Conservation (phyloP, 2,329 filamentous ascomycete species). For the Rhynchosporium secalis region DNA sequence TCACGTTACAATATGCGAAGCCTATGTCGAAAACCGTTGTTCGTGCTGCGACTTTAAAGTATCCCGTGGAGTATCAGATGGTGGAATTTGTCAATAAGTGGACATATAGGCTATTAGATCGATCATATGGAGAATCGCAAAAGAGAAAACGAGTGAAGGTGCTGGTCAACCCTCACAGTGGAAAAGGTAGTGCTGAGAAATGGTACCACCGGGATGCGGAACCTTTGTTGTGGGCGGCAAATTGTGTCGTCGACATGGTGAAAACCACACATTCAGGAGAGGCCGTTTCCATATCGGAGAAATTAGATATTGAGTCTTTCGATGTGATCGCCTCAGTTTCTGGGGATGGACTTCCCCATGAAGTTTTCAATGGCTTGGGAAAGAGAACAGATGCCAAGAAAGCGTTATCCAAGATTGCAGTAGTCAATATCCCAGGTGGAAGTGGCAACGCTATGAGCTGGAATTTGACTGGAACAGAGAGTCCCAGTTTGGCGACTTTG, state of each 20-base stretch:
- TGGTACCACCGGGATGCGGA: conserved; percentile 74
- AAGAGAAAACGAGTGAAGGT: conserved; percentile 79
- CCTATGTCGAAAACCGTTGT: conserved; percentile 59
- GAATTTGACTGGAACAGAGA: conserved; percentile 82
- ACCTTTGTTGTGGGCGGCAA: conserved; percentile 80
- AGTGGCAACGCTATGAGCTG: conserved; percentile 92
- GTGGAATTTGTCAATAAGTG: conserved; percentile 48
- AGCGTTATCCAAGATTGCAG: conserved; percentile 74
- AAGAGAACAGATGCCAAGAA: conserved; percentile 71
- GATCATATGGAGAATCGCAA: conserved; percentile 70
- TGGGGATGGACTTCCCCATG: conserved; percentile 87
- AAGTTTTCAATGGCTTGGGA: conserved; percentile 91
- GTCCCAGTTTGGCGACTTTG: conserved; percentile 73
- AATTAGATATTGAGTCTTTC: conserved; percentile 74
- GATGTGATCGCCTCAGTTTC: conserved; percentile 89
- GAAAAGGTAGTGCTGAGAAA: conserved; percentile 73
- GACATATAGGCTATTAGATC: conserved; percentile 63
- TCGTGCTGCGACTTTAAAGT: conserved; percentile 60
- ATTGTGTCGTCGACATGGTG: conserved; percentile 73
- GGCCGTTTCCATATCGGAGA: conserved; percentile 72
- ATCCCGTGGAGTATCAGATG: conserved; percentile 49
- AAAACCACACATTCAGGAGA: conserved; percentile 72
- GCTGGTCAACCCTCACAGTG: conserved; percentile 87
- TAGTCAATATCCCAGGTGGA: conserved; percentile 87
- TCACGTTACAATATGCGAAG: conserved; percentile 73